Evolutionary conservation across 2,329 filamentous ascomycete species (phyloP), one percentile per base, ranked within the genome.

Genomic region (Alternaria longipes): DNA sequence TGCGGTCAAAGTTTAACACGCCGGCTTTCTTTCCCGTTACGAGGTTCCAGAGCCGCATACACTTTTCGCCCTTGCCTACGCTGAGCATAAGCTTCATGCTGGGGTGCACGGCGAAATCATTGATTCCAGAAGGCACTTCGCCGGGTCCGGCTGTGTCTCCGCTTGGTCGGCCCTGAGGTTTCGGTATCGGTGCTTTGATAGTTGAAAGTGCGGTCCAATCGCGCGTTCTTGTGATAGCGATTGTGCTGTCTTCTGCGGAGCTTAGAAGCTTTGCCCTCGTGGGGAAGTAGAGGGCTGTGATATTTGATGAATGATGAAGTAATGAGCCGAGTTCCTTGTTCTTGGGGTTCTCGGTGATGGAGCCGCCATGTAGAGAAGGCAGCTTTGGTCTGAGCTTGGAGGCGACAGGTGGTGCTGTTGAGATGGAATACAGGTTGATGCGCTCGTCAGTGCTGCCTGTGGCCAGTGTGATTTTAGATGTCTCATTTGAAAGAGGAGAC

Each of bases 31-130:
- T 97, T 16, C 94, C 95, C 3, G 94, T 98, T 67, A 98, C 93
- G 65, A 99, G 79, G 74, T 99, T 98, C 95, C 95, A 99, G 66
- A 98, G 80, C 66, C 95, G 85, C 91, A 99, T 96, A 74, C 90
- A 93, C 66, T 89, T 89, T 82, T 99, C 95, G 66, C 93, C 93
- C 72, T 90, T 92, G 68, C 92, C 91, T 8, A 98, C 93, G 70
- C 89, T 96, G 62, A 99, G 88, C 92, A 98, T 97, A 52, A 99
- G 84, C 81, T 97, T 98, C 86, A 97, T 92, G 78, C 92, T 96
- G 0, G 95, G 94, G 77, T 99, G 95, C 26, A 99, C 91, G 2
- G 94, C 93, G 78, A 99, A 97, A 77, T 94, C 92, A 77, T 97
- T 98, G 68, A 98, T 88, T 18, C 95, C 95, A n/a, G 90, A 87